Conservation (phyloP, 345 rosid species). For the Salix brachista region DNA sequence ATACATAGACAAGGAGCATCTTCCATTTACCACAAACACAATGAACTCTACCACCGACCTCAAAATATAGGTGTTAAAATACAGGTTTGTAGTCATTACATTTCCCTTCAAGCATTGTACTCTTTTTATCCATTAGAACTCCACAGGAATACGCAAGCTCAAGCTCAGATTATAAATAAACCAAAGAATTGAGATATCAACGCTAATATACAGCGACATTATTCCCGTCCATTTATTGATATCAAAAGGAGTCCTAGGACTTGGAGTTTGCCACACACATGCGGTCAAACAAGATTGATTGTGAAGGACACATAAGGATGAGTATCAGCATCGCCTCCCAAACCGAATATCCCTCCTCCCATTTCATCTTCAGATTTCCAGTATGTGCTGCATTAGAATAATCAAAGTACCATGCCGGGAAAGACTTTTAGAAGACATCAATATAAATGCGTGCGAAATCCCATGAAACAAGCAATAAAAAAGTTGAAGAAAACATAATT, state of each 20-base stretch:
- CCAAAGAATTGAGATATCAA: conserved; percentile 37
- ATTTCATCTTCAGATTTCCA: conserved; percentile 92
- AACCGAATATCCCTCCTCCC: conserved; percentile 65
- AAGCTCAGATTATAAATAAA: conserved; percentile 20
- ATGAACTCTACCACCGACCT: background rate
- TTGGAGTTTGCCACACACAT: conserved; percentile 2
- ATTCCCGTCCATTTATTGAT: conserved; percentile 27
- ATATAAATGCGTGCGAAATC: background rate
- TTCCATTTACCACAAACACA: background rate
- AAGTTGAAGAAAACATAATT: background rate
- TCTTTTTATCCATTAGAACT: background rate
- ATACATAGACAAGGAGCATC: background rate
- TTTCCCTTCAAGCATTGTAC: conserved; percentile 13
- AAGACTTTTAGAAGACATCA: background rate
- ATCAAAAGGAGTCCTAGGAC: conserved; percentile 15
- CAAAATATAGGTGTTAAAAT: background rate
- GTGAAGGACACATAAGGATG: conserved; percentile 93
- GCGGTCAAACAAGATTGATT: conserved; percentile 61
- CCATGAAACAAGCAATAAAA: background rate
- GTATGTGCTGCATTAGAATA: conserved; percentile 52
- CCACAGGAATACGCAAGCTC: conserved; percentile 12
- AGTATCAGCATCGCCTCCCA: conserved; percentile 73
- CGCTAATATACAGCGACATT: conserved; percentile 34
- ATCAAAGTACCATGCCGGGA: background rate
- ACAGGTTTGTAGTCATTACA: conserved; percentile 11